Evolutionary conservation across 768 basidiomycete genomes (phyloP), one percentile per base, ranked within the genome.

Genomic region (Russula brevipes): DNA sequence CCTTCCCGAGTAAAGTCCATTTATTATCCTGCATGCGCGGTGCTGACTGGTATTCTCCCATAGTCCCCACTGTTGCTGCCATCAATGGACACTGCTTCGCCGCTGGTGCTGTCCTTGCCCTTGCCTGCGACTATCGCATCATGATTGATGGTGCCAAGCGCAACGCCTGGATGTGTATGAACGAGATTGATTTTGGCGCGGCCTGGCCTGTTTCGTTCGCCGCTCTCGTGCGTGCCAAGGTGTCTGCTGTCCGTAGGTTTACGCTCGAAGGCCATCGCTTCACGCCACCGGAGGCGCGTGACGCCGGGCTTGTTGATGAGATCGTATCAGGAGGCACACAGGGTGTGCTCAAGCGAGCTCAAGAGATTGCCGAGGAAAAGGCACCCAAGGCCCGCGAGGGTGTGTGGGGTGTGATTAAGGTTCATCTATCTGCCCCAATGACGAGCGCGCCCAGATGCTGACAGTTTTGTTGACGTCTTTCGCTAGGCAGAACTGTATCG

Each of bases 161-260:
- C 36, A 85, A 86, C 70, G 87, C 88, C 1, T 94, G 92, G 88
- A 75, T 91, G 56, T 91, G 87, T 72, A 96, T 97, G 94, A 98
- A 96, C 71, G 94, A 96, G 78, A 88, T 66, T 47, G 85, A 88
- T 70, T 94, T 95, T 69, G 91, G 91, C 55, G 91, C 92, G 9
- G 77, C 84, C 0, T 86, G 89, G 79, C 93, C 94, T 0, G 77
- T 82, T 52, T 87, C 87, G 0, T 85, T 95, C 68, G 77, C 83
- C 0, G 79, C 82, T 3, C 72, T 94, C 52, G 72, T 89, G 31
- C 78, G 78, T 8, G 81, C 82, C 31, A 94, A 92, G 68, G 75
- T 91, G 6, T 80, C 85, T 8, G 79, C 85, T 11, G 80, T 84
- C 8, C 85, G 91, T 54, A 87, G 89, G 69, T 85, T 93, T 47